Evolutionary conservation across 2,329 filamentous ascomycete genomes (phyloP).

Genomic region (Annulohypoxylon truncatum): DNA sequence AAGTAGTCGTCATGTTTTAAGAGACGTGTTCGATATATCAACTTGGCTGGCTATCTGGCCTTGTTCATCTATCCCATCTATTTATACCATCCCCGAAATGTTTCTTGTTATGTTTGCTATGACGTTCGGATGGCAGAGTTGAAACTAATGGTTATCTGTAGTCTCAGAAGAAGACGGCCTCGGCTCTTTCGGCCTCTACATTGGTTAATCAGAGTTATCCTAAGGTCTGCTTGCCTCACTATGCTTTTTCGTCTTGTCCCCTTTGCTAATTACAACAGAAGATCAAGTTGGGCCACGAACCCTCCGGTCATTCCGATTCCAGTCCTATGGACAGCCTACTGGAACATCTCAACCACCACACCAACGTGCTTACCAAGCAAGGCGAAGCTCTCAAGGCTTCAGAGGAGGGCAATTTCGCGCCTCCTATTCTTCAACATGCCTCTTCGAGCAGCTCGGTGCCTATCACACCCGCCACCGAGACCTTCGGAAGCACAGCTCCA

Average conservation of each 20-base stretch:
- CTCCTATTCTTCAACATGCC: constrained; percentile 58
- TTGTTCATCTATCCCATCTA: constrained; percentile 23
- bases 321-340: constrained; percentile 78
- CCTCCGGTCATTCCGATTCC: constrained; percentile 45
- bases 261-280: constrained; percentile 52
- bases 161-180: constrained; percentile 58
- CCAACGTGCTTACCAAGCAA: constrained; percentile 69
- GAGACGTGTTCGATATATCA: constrained; percentile 1
- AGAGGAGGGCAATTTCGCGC: constrained; percentile 51
- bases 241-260: background rate
- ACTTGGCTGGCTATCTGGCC: background rate
- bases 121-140: background rate
- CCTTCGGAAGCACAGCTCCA: constrained; percentile 60
- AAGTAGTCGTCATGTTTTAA: constrained; percentile 43
- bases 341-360: constrained; percentile 79
- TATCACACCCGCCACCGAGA: constrained; percentile 70
- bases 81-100: background rate
- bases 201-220: constrained; percentile 64
- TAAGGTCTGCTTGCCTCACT: constrained; percentile 57
- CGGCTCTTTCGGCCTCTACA: constrained; percentile 64
- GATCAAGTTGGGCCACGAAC: constrained; percentile 61
- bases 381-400: constrained; percentile 62
- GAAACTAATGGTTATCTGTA: constrained; percentile 27
- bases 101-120: background rate
- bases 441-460: constrained; percentile 70